These are phyloP conservation scores for Neurospora crassa DNA, from an alignment of 2,329 filamentous ascomycete species.

Conservation along the genomic window DNA sequence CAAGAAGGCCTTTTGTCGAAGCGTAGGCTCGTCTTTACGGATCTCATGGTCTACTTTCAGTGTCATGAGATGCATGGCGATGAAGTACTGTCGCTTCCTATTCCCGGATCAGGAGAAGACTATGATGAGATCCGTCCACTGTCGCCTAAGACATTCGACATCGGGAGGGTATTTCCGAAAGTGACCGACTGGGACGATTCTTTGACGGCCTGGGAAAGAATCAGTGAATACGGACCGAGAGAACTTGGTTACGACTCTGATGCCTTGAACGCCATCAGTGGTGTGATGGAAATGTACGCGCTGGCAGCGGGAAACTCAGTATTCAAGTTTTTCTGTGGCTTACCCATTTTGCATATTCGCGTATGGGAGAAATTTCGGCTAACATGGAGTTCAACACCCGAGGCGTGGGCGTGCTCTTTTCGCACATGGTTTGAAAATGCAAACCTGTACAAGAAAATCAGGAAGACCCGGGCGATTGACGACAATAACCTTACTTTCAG, in stretches of 20 bases:
- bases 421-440: not conserved
- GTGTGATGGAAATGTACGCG: not conserved
- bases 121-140: not conserved
- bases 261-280: not conserved
- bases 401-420: not conserved
- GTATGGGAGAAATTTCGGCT: not conserved
- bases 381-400: not conserved
- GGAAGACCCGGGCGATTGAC: no score
- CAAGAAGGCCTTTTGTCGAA: not conserved
- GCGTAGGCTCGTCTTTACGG: not conserved
- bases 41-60: not conserved
- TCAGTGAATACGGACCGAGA: not conserved
- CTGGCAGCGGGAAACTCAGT: not conserved
- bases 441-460: no score
- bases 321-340: not conserved
- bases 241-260: not conserved
- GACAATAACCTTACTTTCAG: not conserved
- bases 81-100: not conserved
- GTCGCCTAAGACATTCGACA: accelerated
- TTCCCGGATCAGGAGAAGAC: not conserved
- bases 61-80: not conserved
- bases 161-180: not conserved
- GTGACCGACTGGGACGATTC: not conserved
- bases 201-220: not conserved
- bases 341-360: not conserved